Evolutionary conservation across 805 yeast genomes (phyloP), one percentile per base, ranked within the genome.

Genomic region (Candida ipomoeae): DNA sequence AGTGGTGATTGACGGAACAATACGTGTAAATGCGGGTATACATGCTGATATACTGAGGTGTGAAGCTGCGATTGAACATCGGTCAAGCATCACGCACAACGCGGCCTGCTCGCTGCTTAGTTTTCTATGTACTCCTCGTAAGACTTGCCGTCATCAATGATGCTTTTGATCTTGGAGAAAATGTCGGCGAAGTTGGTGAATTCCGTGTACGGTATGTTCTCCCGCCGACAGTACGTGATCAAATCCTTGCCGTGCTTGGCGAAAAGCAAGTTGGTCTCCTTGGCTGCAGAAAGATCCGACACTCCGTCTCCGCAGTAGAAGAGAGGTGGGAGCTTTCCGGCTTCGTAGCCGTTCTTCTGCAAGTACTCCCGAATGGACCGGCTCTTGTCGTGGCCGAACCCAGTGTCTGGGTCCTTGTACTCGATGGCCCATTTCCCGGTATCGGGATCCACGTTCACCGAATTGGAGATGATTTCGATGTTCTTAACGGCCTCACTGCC

Each of bases 221-320:
- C 92, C 43, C 84, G 74, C 58, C 78, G 78, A 71, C 98, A 94
- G 72, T 83, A 92, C 37, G 83, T 84, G 58, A 92, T 85, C 59
- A 94, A 78, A 65, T 94, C 98, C 61, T 86, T 83, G 45, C 97
- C 99, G 56, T 82, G 82, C 72, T 90, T 92, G 42, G 99, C 99
- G 69, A 92, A 94, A 57, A 94, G 73, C 58, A 92, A 75, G 67
- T 94, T 92, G 38, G 99, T 90, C 68, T 94, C 97, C 63, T 87
- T 85, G 21, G 98, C 97, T 21, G 99, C 99, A 51, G 89, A 82
- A 59, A 94, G 75, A 68, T 94, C 99, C 42, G 95, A 85, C 32
- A 94, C 97, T 56, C 99, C 99, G 67, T 94, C 99, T 52, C 99
- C 99, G 63, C 96, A 88, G 74, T 94, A 94, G 66, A 92, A 89